Conservation (phyloP, 164 flowering plant species). For the Chimonanthus praecox region DNA sequence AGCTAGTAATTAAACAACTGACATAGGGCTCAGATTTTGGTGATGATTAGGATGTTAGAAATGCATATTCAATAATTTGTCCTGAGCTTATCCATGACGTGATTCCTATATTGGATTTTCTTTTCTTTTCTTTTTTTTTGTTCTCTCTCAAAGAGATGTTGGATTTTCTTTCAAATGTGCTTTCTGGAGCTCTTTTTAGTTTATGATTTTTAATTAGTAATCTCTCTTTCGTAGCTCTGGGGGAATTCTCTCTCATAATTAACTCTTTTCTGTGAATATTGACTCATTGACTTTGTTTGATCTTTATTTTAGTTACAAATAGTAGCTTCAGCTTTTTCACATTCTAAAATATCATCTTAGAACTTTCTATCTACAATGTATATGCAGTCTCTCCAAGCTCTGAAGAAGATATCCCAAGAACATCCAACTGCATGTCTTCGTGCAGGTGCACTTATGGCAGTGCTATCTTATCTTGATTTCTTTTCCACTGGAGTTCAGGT, state of each 20-base stretch:
- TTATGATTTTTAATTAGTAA: too few species aligned
- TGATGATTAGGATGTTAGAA: not conserved
- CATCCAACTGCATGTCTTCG: slow-evolving; percentile 99
- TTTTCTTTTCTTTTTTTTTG: not conserved
- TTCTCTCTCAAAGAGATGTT: too few species aligned
- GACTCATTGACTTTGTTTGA: not conserved
- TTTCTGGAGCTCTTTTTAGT: too few species aligned
- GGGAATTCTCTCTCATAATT: too few species aligned
- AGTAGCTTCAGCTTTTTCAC: not conserved
- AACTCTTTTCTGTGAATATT: too few species aligned
- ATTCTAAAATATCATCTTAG: not conserved
- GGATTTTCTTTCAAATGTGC: too few species aligned
- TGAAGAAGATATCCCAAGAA: slow-evolving; percentile 96
- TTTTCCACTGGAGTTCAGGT: slow-evolving; percentile 99
- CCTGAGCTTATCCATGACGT: not conserved
- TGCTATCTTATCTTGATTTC: slow-evolving; percentile 93
- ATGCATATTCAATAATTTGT: not conserved
- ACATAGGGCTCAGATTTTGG: not conserved
- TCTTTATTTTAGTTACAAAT: too few species aligned
- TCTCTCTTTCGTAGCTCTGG: too few species aligned
- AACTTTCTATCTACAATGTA: not conserved
- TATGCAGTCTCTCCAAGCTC: slow-evolving; percentile 90
- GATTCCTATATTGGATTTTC: not conserved
- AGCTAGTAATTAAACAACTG: too few species aligned
- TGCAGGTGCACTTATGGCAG: slow-evolving; percentile 99